Evolutionary conservation across 192 early-diverging fungal genomes (phyloP), one percentile per base, ranked within the genome.

Genomic region (Rhizophagus sp.): DNA sequence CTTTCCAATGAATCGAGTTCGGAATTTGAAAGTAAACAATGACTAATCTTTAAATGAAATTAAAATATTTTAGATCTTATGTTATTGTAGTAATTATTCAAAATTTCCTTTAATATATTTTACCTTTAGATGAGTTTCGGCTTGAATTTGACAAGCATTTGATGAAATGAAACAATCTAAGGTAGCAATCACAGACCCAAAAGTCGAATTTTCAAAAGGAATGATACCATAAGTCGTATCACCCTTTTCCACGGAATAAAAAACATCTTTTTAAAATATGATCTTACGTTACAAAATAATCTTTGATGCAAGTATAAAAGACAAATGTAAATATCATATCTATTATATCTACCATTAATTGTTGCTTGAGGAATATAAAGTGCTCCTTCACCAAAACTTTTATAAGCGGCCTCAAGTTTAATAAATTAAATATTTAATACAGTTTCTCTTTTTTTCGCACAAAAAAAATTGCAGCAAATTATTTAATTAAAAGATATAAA

Each of bases 201-300:
- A 90, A 25, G 92, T 94, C 8, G 96, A 97, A 85, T 99, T 99
- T 83, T 99, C 97, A 82, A 96, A 95, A 3, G 97, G 97, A 8
- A 99, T 92, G 68, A 99, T 83, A 10, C 96, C 96, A 80, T 96
- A 97, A 22, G 92, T 94, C 7, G 91, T 88, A 34, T 88, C 87
- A 39, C 92, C 92, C 12, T 88, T 87, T 80, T 91, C 92, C 1
- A 94, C 93, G 0, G 92, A 91, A 25, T 85, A 87, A 82, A 97
- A 93, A 3, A 98, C 94, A 75, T 94, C 95, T 79, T 89, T 65
- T 27, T 63, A 49, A 33, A 57, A 65, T 1, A 68, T 15, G n/a
- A 65, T 22, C 25, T 24, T 0, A 52, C 47, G 50, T 27, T 27
- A 50, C 30, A 24, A 19, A 0, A 62, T n/a, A 36, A 36, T 11